phyloP scores from a whole-genome alignment of 2,329 filamentous ascomycete genomes.

The Fulvia fulva region DNA sequence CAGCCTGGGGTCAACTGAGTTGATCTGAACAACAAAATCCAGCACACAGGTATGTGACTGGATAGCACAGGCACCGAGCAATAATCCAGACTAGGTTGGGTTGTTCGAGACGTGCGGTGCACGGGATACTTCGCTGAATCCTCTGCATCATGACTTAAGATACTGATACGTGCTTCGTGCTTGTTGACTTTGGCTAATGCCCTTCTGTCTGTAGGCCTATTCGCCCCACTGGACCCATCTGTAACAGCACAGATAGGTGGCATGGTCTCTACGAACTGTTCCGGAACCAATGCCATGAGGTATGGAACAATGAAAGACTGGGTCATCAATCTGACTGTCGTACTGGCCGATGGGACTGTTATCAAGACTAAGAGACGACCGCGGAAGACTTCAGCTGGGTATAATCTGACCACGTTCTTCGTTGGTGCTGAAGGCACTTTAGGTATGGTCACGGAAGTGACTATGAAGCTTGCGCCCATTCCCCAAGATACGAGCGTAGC shows the following conservation, averaged over 20 bases:
- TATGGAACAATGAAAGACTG: constrained; percentile 88
- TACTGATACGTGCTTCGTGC: too few relatives aligned
- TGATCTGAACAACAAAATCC: constrained; percentile 72
- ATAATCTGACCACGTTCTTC: constrained; percentile 76
- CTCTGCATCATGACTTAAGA: too few relatives aligned
- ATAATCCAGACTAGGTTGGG: too few relatives aligned
- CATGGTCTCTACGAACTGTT: constrained; percentile 73
- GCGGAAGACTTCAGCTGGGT: constrained; percentile 73
- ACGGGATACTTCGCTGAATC: too few relatives aligned
- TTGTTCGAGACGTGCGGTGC: too few relatives aligned
- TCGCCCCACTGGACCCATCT: constrained; percentile 87
- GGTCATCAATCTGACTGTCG: constrained; percentile 78
- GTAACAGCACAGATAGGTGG: constrained; percentile 72
- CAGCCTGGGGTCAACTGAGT: constrained; percentile 93
- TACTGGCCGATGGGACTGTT: constrained; percentile 71
- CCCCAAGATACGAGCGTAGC: constrained; percentile 74
- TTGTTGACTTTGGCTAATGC: too few relatives aligned
- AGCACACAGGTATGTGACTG: constrained; percentile 65
- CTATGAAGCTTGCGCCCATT: constrained; percentile 72
- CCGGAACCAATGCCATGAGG: constrained; percentile 65
- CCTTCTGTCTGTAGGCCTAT: too few relatives aligned
- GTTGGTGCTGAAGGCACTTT: constrained; percentile 79
- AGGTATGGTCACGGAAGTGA: constrained; percentile 77
- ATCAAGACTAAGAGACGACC: constrained; percentile 77
- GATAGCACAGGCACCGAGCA: too few relatives aligned